These are phyloP conservation scores for Salix dunnii DNA, from an alignment of 345 rosid species.

Conservation along the genomic window DNA sequence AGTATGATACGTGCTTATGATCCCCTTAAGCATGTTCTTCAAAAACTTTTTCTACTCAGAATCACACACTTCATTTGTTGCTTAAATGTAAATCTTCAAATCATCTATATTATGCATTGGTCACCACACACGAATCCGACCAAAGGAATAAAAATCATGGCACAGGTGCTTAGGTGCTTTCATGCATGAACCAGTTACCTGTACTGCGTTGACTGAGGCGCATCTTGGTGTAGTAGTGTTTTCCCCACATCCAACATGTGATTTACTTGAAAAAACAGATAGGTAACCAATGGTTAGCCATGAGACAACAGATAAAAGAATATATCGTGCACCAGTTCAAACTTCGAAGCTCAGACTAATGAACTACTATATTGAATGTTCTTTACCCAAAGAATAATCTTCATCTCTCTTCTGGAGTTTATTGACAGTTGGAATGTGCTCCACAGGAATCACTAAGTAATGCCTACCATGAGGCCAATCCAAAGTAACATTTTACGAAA, in stretches of 20 bases:
- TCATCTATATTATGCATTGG: not conserved
- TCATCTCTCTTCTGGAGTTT: constrained; percentile 62
- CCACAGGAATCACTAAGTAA: constrained; percentile 73
- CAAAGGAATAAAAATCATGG: not conserved
- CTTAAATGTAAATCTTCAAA: not conserved
- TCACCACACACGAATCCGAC: not conserved
- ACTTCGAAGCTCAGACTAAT: not conserved
- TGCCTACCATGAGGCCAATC: constrained; percentile 45
- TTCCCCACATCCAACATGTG: constrained; percentile 82
- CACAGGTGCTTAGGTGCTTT: not conserved
- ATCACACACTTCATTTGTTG: no score
- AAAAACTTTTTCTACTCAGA: no score
- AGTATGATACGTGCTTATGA: not conserved
- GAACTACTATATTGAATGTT: not conserved
- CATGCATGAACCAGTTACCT: constrained; percentile 38
- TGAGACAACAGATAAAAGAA: not conserved
- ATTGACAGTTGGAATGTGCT: constrained; percentile 69
- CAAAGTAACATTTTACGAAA: not conserved
- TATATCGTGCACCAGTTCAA: not conserved
- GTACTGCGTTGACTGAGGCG: constrained; percentile 50
- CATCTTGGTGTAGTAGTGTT: constrained; percentile 50
- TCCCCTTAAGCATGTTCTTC: no score
- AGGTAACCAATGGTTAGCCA: not conserved
- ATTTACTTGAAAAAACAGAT: constrained; percentile 42
- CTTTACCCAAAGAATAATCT: constrained; percentile 67